Base-by-base conservation (phyloP, 2,329 filamentous ascomycete genomes). In the Colletotrichum musicola region DNA sequence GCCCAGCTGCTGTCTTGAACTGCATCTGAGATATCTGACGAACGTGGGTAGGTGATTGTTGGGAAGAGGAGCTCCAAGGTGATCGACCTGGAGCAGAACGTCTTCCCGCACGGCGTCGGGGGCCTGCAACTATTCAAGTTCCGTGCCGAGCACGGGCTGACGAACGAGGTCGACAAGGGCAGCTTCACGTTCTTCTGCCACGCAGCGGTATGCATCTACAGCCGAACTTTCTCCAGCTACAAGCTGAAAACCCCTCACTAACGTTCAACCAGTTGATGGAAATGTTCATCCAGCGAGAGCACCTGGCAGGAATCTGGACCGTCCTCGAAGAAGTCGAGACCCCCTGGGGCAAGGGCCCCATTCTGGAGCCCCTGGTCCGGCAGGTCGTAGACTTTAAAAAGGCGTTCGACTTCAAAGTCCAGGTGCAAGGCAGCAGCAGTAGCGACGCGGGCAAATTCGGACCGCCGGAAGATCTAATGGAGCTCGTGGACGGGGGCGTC, bases 51-150 rank as follows among this genome's bases (percentile, higher is more conserved):
- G 64, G 53, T 67, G 3, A 63, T 67, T 2, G 53, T 63, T 6
- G 64, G 64, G 9, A 50, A 57, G 47, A 42, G 60, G 35, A 50
- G 59, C 38, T 4, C 51, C 10, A 67, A 44, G 16, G 38, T 53
- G 0, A 63, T 67, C 16, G 64, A 67, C 27, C 27, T 67, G 5
- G 58, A 67, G n/a, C 42, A 58, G 6, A 67, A 67, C n/a, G 53
- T 63, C 6, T 68, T 50, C 35, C 49, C 59, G 0, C 47, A 54
- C 4, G 58, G 59, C 10, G 40, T 27, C 1, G 64, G 68, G 5
- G 68, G 63, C n/a, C 42, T 70, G 54, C 53, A 66, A 10, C 22
- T 70, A 1, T 58, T 70, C 12, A 66, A 50, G 20, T 68, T 55
- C 14, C 68, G 68, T 9, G 68, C 59, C 9, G 54, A 63, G 30